Evolutionary conservation across 176 grass and related monocot species (phyloP).

Genomic region (Hyparrhenia diplandra): DNA sequence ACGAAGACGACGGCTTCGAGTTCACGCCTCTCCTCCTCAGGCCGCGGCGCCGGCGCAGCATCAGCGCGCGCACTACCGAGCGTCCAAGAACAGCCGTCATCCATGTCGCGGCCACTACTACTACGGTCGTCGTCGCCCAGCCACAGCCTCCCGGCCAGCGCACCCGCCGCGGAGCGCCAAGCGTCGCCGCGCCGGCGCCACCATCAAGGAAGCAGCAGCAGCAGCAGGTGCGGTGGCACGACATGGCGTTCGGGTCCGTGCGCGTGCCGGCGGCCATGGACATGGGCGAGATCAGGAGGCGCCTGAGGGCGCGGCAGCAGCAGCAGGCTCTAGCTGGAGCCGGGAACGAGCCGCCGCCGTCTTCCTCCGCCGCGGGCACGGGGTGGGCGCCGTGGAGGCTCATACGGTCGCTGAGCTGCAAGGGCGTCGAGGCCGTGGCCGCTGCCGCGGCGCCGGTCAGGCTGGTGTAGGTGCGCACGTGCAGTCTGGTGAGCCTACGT

Average conservation of each 20-base stretch:
- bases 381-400: constrained; percentile 41
- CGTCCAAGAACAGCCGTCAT: constrained; percentile 1
- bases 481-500: background rate
- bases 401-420: constrained; percentile 71
- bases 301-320: constrained; percentile 38
- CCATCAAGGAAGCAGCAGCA: background rate
- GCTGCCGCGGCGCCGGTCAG: constrained; percentile 49
- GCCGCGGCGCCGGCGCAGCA: background rate
- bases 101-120: background rate
- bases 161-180: background rate
- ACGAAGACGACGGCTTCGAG: constrained; percentile 23
- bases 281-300: constrained; percentile 64
- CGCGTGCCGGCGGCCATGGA: constrained; percentile 65
- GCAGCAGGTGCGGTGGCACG: constrained; percentile 41
- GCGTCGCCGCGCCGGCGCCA: background rate
- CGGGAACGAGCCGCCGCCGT: background rate
- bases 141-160: background rate
- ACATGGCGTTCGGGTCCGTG: constrained; percentile 52
- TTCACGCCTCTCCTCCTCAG: constrained; percentile 12
- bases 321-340: background rate
- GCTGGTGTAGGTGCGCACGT: constrained; percentile 23
- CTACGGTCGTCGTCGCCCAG: background rate
- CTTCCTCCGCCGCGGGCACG: background rate
- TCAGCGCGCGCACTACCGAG: background rate
- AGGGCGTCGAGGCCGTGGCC: constrained; percentile 59